Conservation (phyloP, 2,329 filamentous ascomycete species). For the Aspergillus pseudoviridinutans region DNA sequence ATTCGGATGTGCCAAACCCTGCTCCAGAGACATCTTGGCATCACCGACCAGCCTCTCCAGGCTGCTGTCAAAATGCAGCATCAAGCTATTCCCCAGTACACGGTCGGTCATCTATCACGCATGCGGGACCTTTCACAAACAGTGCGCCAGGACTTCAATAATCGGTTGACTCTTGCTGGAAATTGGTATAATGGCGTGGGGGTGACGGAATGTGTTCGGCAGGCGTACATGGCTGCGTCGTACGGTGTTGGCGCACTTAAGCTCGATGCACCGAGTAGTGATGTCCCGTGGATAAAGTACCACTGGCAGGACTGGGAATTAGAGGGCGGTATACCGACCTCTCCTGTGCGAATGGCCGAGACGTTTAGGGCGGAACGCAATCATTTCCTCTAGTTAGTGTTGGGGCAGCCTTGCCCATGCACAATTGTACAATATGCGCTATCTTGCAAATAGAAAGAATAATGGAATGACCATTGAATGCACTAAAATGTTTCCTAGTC, state of each 20-base stretch:
- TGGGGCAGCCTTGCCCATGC: neutral
- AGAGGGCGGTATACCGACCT: conserved; percentile 27
- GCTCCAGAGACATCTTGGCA: conserved; percentile 69
- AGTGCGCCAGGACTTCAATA: conserved; percentile 54
- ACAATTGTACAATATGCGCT: conserved; percentile 1
- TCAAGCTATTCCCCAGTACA: conserved; percentile 88
- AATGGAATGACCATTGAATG: neutral
- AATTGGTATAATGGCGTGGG: conserved; percentile 50
- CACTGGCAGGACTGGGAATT: conserved; percentile 23
- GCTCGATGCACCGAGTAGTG: conserved; percentile 9
- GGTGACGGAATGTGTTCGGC: conserved; percentile 54
- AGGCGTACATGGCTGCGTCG: conserved; percentile 52
- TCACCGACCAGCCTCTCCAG: conserved; percentile 60
- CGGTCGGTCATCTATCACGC: conserved; percentile 67
- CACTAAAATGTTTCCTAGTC: neutral
- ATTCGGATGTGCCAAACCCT: conserved; percentile 66
- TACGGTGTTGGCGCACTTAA: conserved; percentile 36
- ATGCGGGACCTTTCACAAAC: conserved; percentile 57
- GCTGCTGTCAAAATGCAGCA: conserved; percentile 58
- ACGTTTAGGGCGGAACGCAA: conserved; percentile 7
- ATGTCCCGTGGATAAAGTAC: conserved; percentile 19
- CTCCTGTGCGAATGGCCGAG: conserved; percentile 20
- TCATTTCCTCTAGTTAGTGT: conserved; percentile 2
- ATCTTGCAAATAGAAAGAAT: neutral
- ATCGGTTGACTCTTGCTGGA: conserved; percentile 61